Evolutionary conservation across 208 protist species (phyloP), one percentile per base, ranked within the genome.

Genomic region (Trypanosoma congolense): DNA sequence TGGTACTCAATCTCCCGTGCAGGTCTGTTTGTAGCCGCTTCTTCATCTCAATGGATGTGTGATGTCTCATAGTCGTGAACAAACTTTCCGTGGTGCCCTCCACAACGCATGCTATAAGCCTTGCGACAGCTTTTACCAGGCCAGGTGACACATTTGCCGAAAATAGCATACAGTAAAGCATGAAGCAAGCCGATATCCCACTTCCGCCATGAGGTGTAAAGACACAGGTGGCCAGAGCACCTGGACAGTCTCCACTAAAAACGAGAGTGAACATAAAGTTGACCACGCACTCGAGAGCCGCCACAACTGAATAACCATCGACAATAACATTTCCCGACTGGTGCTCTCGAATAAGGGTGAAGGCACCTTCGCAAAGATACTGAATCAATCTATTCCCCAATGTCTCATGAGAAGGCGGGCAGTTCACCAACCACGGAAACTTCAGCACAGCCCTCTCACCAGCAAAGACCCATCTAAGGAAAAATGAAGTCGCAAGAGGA

Each of bases 41-140:
- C 26, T 57, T 57, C 33, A 49, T 49, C 16, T 50, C 33, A 30
- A 25, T 47, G 31, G 64, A 46, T 9, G 58, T 70, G 30, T 64
- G 45, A 56, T 61, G 53, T 18, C 64, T 54, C 42, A 70, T 55
- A 9, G 64, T 70, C 28, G 31, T 52, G 51, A 70, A 70, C 24
- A 70, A 28, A 36, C 61, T 64, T 30, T 60, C 56, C 16, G 45
- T 12, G 24, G 64, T 64, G 31, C 54, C 21, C 40, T 64, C 49
- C 41, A 64, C 25, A 4, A 64, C 56, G 47, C 64, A 49, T 12
- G 38, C 36, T 30, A 70, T 31, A 9, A 70, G 33, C 24, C 46
- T 49, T 6, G 64, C 56, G 16, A 29, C 44, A 28, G 48, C 50
- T 33, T 70, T 49, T 21, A 70, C 46, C 30, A 70, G 46, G 16